These are phyloP conservation scores for Chrysanthemum seticuspe DNA, from an alignment of 129 eudicot species.

Conservation along the genomic window DNA sequence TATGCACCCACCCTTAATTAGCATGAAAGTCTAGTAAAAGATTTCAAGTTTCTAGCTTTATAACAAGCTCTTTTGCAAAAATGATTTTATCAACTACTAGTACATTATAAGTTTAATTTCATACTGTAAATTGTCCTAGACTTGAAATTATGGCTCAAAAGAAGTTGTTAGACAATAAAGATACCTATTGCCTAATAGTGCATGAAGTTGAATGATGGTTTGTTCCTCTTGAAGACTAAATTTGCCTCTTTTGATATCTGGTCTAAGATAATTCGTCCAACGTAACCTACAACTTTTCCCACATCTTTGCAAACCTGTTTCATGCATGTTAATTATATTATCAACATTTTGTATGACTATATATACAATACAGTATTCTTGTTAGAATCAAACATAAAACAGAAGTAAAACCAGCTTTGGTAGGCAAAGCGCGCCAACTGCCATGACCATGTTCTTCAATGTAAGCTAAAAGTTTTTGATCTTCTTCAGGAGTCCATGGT, in stretches of 20 bases:
- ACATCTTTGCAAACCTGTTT: constrained; percentile 85
- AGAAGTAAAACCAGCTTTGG: constrained; percentile 69
- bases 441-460: constrained; percentile 96
- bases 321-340: constrained; percentile 1
- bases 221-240: constrained; percentile 92
- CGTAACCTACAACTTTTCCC: constrained; percentile 93
- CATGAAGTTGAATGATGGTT: constrained; percentile 97
- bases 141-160: neutral
- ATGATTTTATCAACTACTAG: neutral
- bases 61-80: neutral
- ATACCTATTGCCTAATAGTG: constrained; percentile 93
- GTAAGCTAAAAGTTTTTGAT: constrained; percentile 79
- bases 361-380: neutral
- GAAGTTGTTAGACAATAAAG: neutral
- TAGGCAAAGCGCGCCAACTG: constrained; percentile 92
- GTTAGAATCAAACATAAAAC: neutral
- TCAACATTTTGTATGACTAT: constrained; percentile 14
- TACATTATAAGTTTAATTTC: neutral
- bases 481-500: constrained; percentile 99
- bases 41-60: neutral
- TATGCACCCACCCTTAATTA: neutral
- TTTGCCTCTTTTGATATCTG: constrained; percentile 94
- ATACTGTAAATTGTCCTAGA: constrained; percentile 6
- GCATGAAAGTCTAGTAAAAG: neutral
- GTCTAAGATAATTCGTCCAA: constrained; percentile 92